Evolutionary conservation across 1,139 yeast genomes (phyloP), one percentile per base, ranked within the genome.

Genomic region (Pichiaceae sp.): DNA sequence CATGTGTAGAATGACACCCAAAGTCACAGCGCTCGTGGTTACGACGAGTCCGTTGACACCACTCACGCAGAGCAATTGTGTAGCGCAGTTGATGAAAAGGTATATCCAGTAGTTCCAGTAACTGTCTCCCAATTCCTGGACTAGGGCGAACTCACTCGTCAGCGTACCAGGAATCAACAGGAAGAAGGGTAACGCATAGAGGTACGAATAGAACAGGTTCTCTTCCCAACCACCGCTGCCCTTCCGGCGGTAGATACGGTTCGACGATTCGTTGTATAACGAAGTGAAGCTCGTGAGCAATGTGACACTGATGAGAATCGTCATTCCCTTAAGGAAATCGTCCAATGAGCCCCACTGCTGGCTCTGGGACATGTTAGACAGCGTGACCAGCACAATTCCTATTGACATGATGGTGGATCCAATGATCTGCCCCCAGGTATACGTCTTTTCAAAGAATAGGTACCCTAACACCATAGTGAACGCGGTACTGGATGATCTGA

Each of bases 31-130:
- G 21, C 74, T 63, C 1, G 77, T 64, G 21, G 57, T 59, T 6
- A 81, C 75, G 0, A 80, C 76, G 17, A 81, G 59, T 49, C 64
- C 65, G 49, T 78, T 78, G 17, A 80, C 89, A 3, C 89, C 87
- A 14, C 73, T 60, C 2, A 78, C 74, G 51, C 93, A 82, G 4
- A 75, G 38, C 46, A 71, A 70, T 53, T 82, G 93, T 0, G 87
- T 72, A 1, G 64, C 33, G n/a, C 72, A 70, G 50, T 80, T 81
- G 16, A 65, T 32, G 65, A 54, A 37, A 54, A 63, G 17, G 56
- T 41, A 28, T 3, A 35, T 11, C 64, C 39, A 43, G 46, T 57
- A 39, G 34, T 44, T 9, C 49, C 50, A 3, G 40, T 26, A 6
- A 18, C 31, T 19, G 9, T 23, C 20, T 5, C 43, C 43, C n/a